Percentiles rank a stretch among this genome's conserved stretches.
Conservation (phyloP, 2,329 filamentous ascomycete species). For the Talaromyces islandicus region DNA sequence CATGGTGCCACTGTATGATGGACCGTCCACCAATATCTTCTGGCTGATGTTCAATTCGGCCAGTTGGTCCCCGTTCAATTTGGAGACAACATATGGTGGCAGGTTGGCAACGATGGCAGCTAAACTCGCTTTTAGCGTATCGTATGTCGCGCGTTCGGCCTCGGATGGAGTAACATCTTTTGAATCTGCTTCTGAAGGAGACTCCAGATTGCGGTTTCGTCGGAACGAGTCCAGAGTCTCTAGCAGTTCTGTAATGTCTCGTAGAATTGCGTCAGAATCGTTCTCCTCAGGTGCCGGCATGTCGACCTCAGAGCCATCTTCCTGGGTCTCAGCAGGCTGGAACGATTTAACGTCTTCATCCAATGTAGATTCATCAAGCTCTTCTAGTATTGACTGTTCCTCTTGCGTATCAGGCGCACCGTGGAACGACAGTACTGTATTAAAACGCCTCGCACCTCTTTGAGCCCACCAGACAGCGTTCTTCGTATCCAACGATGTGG, state of each 20-base stretch:
- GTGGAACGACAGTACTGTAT: conserved; percentile 27
- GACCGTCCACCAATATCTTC: conserved; percentile 65
- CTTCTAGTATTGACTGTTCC: conserved; percentile 21
- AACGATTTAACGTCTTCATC: conserved; percentile 39
- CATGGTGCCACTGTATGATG: conserved; percentile 71
- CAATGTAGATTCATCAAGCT: conserved; percentile 34
- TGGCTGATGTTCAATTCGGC: conserved; percentile 76
- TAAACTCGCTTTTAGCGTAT: conserved; percentile 69
- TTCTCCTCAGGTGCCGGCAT: conserved; percentile 18
- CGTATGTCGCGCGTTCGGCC: conserved; percentile 57
- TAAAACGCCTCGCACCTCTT: conserved; percentile 32
- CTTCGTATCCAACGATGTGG: conserved; percentile 38
- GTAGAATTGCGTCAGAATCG: conserved; percentile 47
- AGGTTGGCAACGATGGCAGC: conserved; percentile 66
- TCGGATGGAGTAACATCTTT: conserved; percentile 40
- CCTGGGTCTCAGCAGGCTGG: conserved; percentile 29
- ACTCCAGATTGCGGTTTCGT: conserved; percentile 50
- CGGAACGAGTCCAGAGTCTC: conserved; percentile 59
- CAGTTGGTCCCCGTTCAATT: conserved; percentile 79
- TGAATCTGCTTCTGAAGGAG: conserved; percentile 11
- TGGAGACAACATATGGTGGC: conserved; percentile 79
- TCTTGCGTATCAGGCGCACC: conserved; percentile 14
- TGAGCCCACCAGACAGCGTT: conserved; percentile 43
- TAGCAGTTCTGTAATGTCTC: conserved; percentile 54
- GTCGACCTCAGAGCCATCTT: conserved; percentile 11